A percentile compares a stretch with the other conserved stretches of the same genome.
Evolutionary conservation across 208 protist genomes (phyloP).

Genomic region (Crithidia brevicula): DNA sequence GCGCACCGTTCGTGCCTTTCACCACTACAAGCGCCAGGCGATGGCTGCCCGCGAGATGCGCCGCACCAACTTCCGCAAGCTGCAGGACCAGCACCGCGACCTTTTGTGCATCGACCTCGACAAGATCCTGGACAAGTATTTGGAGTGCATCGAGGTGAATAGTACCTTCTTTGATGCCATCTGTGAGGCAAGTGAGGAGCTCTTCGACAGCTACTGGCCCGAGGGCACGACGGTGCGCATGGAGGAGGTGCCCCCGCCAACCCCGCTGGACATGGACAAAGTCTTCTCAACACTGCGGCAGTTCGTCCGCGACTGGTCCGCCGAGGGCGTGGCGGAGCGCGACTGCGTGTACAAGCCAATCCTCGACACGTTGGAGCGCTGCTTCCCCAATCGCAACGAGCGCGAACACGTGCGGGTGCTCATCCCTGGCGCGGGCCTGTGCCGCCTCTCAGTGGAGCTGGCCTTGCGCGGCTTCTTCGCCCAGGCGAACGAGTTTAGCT

Average conservation of each 20-base stretch:
- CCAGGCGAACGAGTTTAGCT: conserved; percentile 98
- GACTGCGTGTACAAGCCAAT: conserved; percentile 91
- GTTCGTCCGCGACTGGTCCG: conserved; percentile 96
- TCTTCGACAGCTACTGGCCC: conserved; percentile 93
- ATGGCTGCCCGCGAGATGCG: conserved; percentile 76
- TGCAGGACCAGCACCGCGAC: conserved; percentile 74
- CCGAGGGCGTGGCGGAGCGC: conserved; percentile 92
- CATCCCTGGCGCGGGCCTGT: conserved; percentile 91
- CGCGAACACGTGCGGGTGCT: conserved; percentile 76
- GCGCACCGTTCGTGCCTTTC: conserved; percentile 83
- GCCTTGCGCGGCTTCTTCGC: conserved; percentile 90
- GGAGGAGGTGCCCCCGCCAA: conserved; percentile 81
- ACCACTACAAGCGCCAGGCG: conserved; percentile 76
- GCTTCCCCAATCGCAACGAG: conserved; percentile 66
- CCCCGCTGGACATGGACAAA: conserved; percentile 93
- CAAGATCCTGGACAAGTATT: conserved; percentile 75
- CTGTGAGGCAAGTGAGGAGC: conserved; percentile 75
- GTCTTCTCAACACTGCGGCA: conserved; percentile 96
- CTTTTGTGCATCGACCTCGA: conserved; percentile 83
- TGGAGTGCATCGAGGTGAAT: conserved; percentile 83
- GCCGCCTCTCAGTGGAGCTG: conserved; percentile 95
- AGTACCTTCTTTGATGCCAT: conserved; percentile 85
- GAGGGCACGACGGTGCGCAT: conserved; percentile 65
- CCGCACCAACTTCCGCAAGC: conserved; percentile 76
- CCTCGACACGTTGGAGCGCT: conserved; percentile 75